A percentile compares a stretch with the other conserved stretches of the same genome.
Evolutionary conservation across 805 yeast genomes (phyloP).

Genomic region (Kodamaea restingae): DNA sequence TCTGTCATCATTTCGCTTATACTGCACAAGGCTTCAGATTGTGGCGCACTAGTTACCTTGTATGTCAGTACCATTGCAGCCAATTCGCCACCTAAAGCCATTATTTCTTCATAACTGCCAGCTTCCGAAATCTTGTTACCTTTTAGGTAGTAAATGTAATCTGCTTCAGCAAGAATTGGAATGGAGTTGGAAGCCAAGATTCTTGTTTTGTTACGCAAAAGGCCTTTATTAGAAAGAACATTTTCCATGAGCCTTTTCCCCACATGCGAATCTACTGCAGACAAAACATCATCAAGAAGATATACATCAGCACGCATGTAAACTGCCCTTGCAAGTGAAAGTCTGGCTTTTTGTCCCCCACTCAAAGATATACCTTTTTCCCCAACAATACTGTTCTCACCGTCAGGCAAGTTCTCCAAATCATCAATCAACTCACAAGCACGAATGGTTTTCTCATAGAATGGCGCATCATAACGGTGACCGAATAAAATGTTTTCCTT

Average conservation of each 20-base stretch:
- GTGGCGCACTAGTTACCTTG: too few relatives aligned
- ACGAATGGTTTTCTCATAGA: conserved; percentile 28
- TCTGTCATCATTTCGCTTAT: conserved; percentile 1
- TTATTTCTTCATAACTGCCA: conserved; percentile 15
- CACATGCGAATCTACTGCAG: conserved; percentile 43
- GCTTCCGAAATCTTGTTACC: conserved; percentile 27
- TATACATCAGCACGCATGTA: conserved; percentile 38
- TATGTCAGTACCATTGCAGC: conserved; percentile 20
- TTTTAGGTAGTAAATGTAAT: conserved; percentile 28
- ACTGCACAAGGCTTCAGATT: background rate
- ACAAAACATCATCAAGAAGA: conserved; percentile 36
- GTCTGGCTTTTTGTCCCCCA: conserved; percentile 43
- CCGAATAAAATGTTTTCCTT: conserved; percentile 41
- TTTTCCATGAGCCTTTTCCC: conserved; percentile 30
- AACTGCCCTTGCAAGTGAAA: conserved; percentile 40
- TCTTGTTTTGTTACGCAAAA: conserved; percentile 30
- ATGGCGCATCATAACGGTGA: conserved; percentile 24
- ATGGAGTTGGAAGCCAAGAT: conserved; percentile 40
- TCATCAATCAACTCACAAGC: conserved; percentile 38
- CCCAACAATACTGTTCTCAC: conserved; percentile 38
- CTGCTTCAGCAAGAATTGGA: conserved; percentile 31
- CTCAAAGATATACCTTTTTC: conserved; percentile 41
- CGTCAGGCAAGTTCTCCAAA: conserved; percentile 34
- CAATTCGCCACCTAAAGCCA: conserved; percentile 18
- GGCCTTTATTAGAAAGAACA: conserved; percentile 29